These are phyloP conservation scores for Cutaneotrichosporon sp. DNA, from an alignment of 1,284 basidiomycete genomes.

Conservation along the genomic window DNA sequence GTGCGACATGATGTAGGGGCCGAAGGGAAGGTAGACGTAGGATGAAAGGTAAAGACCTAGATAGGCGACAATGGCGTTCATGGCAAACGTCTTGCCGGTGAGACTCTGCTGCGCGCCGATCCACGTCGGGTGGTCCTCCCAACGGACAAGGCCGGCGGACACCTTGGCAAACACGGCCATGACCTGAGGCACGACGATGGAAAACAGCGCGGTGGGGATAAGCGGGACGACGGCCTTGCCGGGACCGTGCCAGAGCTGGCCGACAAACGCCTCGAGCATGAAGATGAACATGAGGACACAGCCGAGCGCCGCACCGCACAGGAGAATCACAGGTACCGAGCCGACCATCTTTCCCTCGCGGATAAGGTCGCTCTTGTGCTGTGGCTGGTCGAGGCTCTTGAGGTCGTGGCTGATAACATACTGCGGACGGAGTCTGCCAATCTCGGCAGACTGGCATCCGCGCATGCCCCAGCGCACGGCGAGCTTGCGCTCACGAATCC, in stretches of 20 bases:
- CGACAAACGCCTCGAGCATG: conserved; percentile 80
- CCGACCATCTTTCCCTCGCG: conserved; percentile 66
- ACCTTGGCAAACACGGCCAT: conserved; percentile 69
- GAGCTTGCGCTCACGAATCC: conserved; percentile 70
- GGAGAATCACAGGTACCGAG: conserved; percentile 69
- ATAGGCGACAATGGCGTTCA: conserved; percentile 73
- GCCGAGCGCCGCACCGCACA: conserved; percentile 68
- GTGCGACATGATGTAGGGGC: conserved; percentile 66
- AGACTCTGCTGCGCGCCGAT: conserved; percentile 71
- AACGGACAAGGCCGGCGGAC: conserved; percentile 67
- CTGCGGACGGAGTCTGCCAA: conserved; percentile 68
- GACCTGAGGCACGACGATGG: conserved; percentile 73
- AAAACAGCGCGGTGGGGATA: conserved; percentile 77
- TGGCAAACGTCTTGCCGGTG: conserved; percentile 77
- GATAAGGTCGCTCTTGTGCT: conserved; percentile 24
- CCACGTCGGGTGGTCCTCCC: conserved; percentile 85
- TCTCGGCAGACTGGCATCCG: conserved; percentile 60
- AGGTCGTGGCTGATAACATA: conserved; percentile 51
- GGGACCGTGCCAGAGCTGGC: conserved; percentile 77
- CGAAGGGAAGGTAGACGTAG: conserved; percentile 84
- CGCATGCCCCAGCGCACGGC: conserved; percentile 73
- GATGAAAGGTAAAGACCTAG: conserved; percentile 76
- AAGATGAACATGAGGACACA: conserved; percentile 72
- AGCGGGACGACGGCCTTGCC: conserved; percentile 72
- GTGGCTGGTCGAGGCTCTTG: conserved; percentile 27